Conservation (phyloP, 106 monocot species). For the Triglochin maritima region DNA sequence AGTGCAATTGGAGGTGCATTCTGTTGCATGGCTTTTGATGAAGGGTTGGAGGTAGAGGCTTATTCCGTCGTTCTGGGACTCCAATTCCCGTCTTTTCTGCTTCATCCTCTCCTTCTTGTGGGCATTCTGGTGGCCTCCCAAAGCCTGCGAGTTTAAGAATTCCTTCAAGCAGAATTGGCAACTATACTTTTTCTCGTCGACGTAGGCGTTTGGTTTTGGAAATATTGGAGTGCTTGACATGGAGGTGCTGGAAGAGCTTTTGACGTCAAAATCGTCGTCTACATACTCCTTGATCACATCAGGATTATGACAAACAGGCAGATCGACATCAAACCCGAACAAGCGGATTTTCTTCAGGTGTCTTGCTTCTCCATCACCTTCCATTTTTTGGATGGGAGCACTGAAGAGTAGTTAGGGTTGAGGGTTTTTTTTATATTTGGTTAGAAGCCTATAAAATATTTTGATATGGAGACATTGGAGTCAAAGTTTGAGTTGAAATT, state of each 20-base stretch:
- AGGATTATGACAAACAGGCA: neutral
- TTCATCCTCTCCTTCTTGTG: constrained; percentile 80
- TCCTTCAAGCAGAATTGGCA: constrained; percentile 64
- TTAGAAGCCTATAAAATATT: neutral
- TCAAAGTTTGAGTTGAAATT: constrained; percentile 6
- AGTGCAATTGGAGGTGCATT: neutral
- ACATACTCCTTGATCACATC: neutral
- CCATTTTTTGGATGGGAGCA: neutral
- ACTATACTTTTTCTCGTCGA: constrained; percentile 26
- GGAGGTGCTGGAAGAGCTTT: neutral
- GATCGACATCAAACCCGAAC: constrained; percentile 48
- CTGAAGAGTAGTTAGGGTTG: neutral
- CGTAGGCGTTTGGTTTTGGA: neutral
- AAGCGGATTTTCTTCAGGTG: constrained; percentile 29
- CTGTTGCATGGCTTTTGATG: constrained; percentile 23
- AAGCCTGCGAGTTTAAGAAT: constrained; percentile 61
- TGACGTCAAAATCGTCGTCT: neutral
- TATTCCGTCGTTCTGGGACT: constrained; percentile 28
- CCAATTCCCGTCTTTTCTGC: constrained; percentile 50
- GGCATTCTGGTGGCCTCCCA: constrained; percentile 79
- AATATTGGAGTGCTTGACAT: too few relatives aligned
- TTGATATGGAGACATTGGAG: too few relatives aligned
- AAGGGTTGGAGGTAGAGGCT: constrained; percentile 40
- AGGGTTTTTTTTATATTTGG: neutral
- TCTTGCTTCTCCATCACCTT: neutral